Base-by-base conservation (phyloP, 73 alveolate species). In the Uronychia setigera region DNA sequence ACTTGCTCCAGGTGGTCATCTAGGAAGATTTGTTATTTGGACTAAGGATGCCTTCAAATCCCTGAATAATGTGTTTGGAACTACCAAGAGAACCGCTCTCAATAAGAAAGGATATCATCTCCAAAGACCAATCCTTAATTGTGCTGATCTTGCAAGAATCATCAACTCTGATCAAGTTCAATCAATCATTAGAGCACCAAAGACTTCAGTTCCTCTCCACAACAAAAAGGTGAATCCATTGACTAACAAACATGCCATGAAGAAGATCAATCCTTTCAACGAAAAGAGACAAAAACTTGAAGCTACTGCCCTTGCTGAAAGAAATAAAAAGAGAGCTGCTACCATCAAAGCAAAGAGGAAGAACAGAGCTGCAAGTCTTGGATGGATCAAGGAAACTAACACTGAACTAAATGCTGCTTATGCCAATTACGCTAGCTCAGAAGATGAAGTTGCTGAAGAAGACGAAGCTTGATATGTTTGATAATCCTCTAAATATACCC, bases 1-100 rank as follows among this genome's bases (percentile, higher is more conserved):
- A 88, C 89, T 97, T 79, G 99, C 99, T 81, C 99, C 99, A 5
- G 99, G 99, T 79, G 99, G 99, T 57, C 93, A 88, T 87, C 88
- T 97, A 76, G 99, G 99, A 57, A 96, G 99, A 93, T 90, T 97
- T 88, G 85, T 94, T 77, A 88, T 97, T 97, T 97, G 97, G 98
- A 96, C 99, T 74, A 86, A 92, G 90, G 93, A 88, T 46, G 99
- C 99, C 78, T 96, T 96, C 92, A 91, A 89, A 80, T 87, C 91
- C 78, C 95, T 96, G 59, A 90, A 95, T 93, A 78, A 82, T 75
- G 85, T 96, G 87, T 96, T 95, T 97, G 99, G 99, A 59, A 93
- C 93, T 79, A 87, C 86, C 95, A 92, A 88, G 57, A 82, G 90
- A 46, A 30, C 46, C 5, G 81, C 27, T 58, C 32, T 32, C 5